Conservation (phyloP, 169 alveolate genomes). For the Eimeria necatrix region DNA sequence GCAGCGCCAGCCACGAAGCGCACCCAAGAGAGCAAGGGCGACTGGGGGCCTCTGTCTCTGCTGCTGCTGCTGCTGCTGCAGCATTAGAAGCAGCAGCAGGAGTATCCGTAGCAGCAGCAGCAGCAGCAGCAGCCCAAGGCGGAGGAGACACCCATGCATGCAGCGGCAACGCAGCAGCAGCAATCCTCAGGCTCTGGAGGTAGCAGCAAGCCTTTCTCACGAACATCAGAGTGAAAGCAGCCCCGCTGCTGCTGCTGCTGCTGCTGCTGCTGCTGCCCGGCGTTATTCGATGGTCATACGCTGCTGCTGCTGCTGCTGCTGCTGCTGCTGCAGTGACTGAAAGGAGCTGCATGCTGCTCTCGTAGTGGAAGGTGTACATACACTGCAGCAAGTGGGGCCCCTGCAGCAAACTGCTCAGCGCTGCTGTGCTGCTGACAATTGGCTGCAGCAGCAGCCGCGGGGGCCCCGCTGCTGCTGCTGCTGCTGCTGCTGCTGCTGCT, state of each 20-base stretch:
- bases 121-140: not conserved
- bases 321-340: not conserved
- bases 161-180: slow-evolving; percentile 65
- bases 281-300: too few species aligned
- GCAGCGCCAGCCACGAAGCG: slow-evolving; percentile 35
- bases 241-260: slow-evolving; percentile 33
- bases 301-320: slow-evolving; percentile 25
- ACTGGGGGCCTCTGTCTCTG: not conserved
- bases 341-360: slow-evolving; percentile 20
- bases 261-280: not conserved
- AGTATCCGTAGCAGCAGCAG: too few species aligned
- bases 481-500: not conserved
- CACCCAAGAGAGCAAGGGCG: slow-evolving; percentile 45
- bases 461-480: not conserved
- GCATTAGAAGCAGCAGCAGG: too few species aligned
- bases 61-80: not conserved
- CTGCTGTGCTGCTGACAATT: not conserved
- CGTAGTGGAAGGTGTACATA: slow-evolving; percentile 40
- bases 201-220: slow-evolving; percentile 22
- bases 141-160: slow-evolving; percentile 56
- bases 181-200: not conserved
- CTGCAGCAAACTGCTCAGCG: slow-evolving; percentile 14
- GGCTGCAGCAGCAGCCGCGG: slow-evolving; percentile 17
- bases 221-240: not conserved
- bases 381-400: slow-evolving; percentile 40